Percentiles rank a stretch among this genome's conserved stretches.
These are phyloP conservation scores for Rhodotorula kratochvilovae DNA, from an alignment of 768 basidiomycete species.

Conservation along the genomic window DNA sequence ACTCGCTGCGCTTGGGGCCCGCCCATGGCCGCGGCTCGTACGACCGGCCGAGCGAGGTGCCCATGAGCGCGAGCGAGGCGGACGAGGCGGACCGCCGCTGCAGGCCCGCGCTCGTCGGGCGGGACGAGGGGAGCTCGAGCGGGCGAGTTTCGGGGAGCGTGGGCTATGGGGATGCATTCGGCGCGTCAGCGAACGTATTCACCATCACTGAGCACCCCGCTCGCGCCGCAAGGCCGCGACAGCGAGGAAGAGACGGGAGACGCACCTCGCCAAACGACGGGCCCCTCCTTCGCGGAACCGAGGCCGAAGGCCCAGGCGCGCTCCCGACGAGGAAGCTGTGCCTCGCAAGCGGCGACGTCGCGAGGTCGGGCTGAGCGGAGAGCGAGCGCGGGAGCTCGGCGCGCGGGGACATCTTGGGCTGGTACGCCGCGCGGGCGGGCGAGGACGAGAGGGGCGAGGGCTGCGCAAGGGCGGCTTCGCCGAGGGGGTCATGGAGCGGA, in stretches of 20 bases:
- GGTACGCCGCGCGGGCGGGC: background rate
- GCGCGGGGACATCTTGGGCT: background rate
- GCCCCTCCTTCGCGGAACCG: background rate
- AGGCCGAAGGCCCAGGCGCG: background rate
- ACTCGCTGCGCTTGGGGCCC: conserved; percentile 9
- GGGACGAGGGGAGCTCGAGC: background rate
- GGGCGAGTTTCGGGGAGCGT: background rate
- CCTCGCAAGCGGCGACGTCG: background rate
- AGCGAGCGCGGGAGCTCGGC: background rate
- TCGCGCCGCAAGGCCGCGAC: too few relatives aligned
- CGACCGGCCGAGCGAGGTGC: conserved; percentile 18
- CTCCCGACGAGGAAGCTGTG: conserved; percentile 12
- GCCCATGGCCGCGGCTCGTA: background rate
- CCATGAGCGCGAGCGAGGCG: conserved; percentile 35
- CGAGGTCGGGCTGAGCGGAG: background rate
- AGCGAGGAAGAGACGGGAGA: too few relatives aligned
- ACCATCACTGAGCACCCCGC: background rate
- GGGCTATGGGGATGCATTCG: background rate
- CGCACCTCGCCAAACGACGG: conserved; percentile 14
- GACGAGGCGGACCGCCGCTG: conserved; percentile 20
- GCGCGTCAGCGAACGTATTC: background rate
- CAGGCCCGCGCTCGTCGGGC: background rate
- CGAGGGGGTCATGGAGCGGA: conserved; percentile 32
- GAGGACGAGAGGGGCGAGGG: background rate
- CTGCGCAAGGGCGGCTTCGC: background rate